Base-by-base conservation (phyloP, 805 yeast species). In the Schwanniomyces vanrijiae region DNA sequence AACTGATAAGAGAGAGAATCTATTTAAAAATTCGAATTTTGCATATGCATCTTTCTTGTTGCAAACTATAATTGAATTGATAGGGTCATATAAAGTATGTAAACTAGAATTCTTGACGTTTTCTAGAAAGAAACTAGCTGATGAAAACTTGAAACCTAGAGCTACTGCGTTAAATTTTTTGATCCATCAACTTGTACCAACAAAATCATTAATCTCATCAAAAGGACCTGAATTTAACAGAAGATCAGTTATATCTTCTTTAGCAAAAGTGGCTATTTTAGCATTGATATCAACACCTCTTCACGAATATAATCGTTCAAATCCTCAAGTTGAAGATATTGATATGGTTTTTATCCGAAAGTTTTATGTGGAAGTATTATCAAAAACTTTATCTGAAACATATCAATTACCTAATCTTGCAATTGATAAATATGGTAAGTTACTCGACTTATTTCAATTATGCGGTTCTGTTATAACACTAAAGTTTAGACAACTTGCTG, bases 91-190 rank as follows among this genome's bases (percentile, higher is more conserved):
- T 61, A 86, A 84, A 51, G 84, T 83, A 51, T 81, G 90, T 43
- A 91, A 91, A 61, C 75, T 87, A 42, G 96, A 90, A 56, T 86
- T 91, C 56, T 68, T 90, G 47, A 83, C 92, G 0, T 91, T 81
- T 55, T 82, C 92, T 1, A 85, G 83, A 71, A 82, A 83, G 60
- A 61, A 49, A 49, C 45, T 57, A 44, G 58, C 45, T 29, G 47
- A 51, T 1, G 79, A 69, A 11, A 58, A 68, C 2, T 68, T 75
- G 13, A 88, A 84, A 56, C 95, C 96, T 2, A 75, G 92, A 24
- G 75, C 89, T 0, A 86, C 95, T 0, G 84, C 92, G 1, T 64
- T 91, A 50, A 88, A 90, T 60, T 81, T 88, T 54, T 76, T 90
- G 49, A 64, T 90, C 14, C 90, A 88, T 60, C 90, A 86, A 57